Evolutionary conservation across 257 asterid species (phyloP).

Genomic region (Primulina huaijiensis): DNA sequence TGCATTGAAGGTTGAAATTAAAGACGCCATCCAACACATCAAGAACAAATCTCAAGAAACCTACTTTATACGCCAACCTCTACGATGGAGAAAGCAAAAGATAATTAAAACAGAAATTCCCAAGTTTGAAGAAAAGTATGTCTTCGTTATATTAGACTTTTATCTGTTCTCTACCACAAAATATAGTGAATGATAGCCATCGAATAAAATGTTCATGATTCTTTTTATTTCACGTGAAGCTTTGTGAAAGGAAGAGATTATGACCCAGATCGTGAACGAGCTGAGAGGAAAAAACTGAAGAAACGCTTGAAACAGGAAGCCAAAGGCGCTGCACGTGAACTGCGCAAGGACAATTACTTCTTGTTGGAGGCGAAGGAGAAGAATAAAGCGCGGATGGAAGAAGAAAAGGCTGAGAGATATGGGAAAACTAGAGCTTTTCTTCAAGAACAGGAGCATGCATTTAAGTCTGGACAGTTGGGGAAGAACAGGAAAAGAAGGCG

Average conservation of each 20-base stretch:
- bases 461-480: slow-evolving; percentile 91
- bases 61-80: slow-evolving; percentile 65
- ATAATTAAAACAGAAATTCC: slow-evolving; percentile 61
- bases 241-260: slow-evolving; percentile 93
- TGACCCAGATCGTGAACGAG: slow-evolving; percentile 93
- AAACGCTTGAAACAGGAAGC: slow-evolving; percentile 58
- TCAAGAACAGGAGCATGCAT: slow-evolving; percentile 94
- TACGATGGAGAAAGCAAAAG: slow-evolving; percentile 68
- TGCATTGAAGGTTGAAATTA: slow-evolving; percentile 48
- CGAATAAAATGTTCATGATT: slow-evolving; percentile 13
- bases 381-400: slow-evolving; percentile 47
- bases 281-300: slow-evolving; percentile 67
- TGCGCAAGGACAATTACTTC: slow-evolving; percentile 79
- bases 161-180: neutral
- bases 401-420: slow-evolving; percentile 66
- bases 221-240: slow-evolving; percentile 41
- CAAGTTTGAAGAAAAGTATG: slow-evolving; percentile 83
- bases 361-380: slow-evolving; percentile 62
- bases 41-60: slow-evolving; percentile 51
- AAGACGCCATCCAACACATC: slow-evolving; percentile 40
- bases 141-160: slow-evolving; percentile 1
- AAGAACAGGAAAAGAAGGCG: slow-evolving; percentile 68
- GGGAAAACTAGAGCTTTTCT: slow-evolving; percentile 75
- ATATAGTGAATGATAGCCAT: neutral
- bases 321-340: slow-evolving; percentile 73